A percentile compares a stretch with the other conserved stretches of the same genome.
Conservation (phyloP, 2,329 filamentous ascomycete species). For the Alternaria infectoria region DNA sequence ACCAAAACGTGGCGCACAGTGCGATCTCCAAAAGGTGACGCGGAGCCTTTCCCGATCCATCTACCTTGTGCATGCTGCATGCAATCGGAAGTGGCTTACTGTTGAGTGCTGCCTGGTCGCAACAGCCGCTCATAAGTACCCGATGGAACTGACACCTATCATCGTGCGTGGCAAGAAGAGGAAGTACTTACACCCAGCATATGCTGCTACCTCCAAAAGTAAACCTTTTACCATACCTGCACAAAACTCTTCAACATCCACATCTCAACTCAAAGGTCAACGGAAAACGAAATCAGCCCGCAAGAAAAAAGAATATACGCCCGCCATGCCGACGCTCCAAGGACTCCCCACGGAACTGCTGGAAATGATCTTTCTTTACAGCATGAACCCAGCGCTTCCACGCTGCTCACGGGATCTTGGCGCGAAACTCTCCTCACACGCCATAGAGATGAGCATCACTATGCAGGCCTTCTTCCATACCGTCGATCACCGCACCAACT, state of each 20-base stretch:
- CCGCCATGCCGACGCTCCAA: conserved; percentile 43
- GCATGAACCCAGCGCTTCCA: conserved; percentile 45
- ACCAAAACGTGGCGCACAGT: conserved; percentile 21
- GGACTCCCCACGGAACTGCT: conserved; percentile 45
- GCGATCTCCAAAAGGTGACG: conserved; percentile 4
- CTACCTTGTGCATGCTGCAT: conserved; percentile 16
- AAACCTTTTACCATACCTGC: background rate
- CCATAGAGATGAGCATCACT: conserved; percentile 37
- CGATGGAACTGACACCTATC: conserved; percentile 44
- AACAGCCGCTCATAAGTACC: conserved; percentile 14
- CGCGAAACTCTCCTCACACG: conserved; percentile 38
- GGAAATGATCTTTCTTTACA: conserved; percentile 45
- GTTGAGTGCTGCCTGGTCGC: conserved; percentile 34
- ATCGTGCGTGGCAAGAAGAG: conserved; percentile 43
- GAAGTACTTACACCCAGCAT: conserved; percentile 17
- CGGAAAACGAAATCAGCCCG: conserved; percentile 16
- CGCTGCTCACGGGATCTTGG: conserved; percentile 38
- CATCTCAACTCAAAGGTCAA: conserved; percentile 13
- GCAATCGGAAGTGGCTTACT: conserved; percentile 5
- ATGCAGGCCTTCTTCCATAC: conserved; percentile 44
- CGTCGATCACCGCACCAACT: conserved; percentile 37
- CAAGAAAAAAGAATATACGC: conserved; percentile 19
- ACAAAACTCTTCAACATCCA: conserved; percentile 6
- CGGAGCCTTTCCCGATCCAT: conserved; percentile 26
- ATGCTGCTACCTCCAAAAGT: background rate